Percentiles rank a stretch among this genome's conserved stretches.
These are phyloP conservation scores for Colletotrichum graminicola DNA, from an alignment of 2,329 filamentous ascomycete species.

Conservation along the genomic window DNA sequence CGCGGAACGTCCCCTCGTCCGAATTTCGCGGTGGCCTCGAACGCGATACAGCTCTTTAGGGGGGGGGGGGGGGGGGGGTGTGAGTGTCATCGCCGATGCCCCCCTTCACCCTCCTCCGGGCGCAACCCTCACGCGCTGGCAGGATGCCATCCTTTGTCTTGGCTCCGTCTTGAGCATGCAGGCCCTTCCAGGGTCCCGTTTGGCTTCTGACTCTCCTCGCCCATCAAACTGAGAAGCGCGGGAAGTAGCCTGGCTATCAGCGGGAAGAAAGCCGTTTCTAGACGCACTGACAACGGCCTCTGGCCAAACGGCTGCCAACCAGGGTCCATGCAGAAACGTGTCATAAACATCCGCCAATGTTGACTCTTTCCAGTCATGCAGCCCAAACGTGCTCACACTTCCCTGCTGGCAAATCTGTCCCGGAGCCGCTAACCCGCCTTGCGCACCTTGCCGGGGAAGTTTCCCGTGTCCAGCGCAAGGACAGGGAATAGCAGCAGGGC, in stretches of 20 bases:
- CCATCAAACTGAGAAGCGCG: not conserved
- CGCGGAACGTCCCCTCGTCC: not conserved
- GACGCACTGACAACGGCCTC: constrained; percentile 29
- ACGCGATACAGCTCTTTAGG: not conserved
- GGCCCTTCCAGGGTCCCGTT: not conserved
- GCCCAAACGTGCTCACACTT: too few species aligned
- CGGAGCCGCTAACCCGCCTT: constrained; percentile 23
- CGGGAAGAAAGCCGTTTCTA: constrained; percentile 4
- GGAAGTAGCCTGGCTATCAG: not conserved
- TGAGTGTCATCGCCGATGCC: constrained; percentile 7
- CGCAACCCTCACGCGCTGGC: constrained; percentile 11
- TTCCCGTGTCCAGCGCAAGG: constrained; percentile 18
- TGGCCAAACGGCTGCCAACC: constrained; percentile 15
- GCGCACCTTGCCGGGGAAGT: constrained; percentile 18
- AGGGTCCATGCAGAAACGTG: constrained; percentile 38
- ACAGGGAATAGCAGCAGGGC: not conserved
- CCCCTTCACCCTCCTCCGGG: constrained; percentile 21
- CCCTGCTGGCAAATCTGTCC: not conserved
- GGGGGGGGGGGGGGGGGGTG: not conserved
- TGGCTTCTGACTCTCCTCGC: not conserved
- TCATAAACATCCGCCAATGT: constrained; percentile 30
- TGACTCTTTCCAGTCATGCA: not conserved
- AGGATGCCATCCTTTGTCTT: not conserved
- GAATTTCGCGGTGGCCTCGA: constrained; percentile 1
- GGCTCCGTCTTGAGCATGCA: not conserved